Evolutionary conservation across 1,284 basidiomycete species (phyloP).

Genomic region (Xerocomus amazonicus): DNA sequence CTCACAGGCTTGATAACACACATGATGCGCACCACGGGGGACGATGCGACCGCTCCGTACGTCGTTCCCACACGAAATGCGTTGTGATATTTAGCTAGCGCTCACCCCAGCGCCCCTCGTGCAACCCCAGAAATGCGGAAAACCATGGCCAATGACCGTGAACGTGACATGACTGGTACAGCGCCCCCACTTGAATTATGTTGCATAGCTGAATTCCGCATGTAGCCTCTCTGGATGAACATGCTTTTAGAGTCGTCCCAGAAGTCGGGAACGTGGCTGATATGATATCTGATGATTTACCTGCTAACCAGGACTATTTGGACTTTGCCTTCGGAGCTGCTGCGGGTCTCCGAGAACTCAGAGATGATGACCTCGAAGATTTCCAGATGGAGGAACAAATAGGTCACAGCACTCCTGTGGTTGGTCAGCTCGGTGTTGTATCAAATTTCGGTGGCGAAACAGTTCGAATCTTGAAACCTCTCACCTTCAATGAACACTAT

Average conservation of each 20-base stretch:
- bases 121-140: conserved; percentile 7
- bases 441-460: conserved; percentile 81
- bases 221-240: conserved; percentile 77
- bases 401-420: conserved; percentile 20
- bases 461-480: conserved; percentile 69
- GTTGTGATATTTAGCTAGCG: conserved; percentile 1
- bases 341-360: conserved; percentile 68
- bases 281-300: conserved; percentile 89
- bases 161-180: conserved; percentile 35
- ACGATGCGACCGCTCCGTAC: conserved; percentile 38
- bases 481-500: conserved; percentile 66
- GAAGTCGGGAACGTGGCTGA: conserved; percentile 78
- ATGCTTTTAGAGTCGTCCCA: conserved; percentile 73
- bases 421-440: conserved; percentile 43
- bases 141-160: conserved; percentile 5
- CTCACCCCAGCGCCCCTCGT: conserved; percentile 10
- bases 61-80: conserved; percentile 17
- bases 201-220: conserved; percentile 5
- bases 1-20: conserved; percentile 52
- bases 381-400: conserved; percentile 48
- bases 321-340: conserved; percentile 78
- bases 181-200: neutral
- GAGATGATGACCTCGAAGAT: conserved; percentile 69
- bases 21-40: conserved; percentile 40
- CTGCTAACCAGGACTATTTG: conserved; percentile 84